A percentile compares a stretch with the other conserved stretches of the same genome.
These are phyloP conservation scores for Cyberlindnera euphorbiiphila DNA, from an alignment of 805 yeast genomes.

Conservation along the genomic window DNA sequence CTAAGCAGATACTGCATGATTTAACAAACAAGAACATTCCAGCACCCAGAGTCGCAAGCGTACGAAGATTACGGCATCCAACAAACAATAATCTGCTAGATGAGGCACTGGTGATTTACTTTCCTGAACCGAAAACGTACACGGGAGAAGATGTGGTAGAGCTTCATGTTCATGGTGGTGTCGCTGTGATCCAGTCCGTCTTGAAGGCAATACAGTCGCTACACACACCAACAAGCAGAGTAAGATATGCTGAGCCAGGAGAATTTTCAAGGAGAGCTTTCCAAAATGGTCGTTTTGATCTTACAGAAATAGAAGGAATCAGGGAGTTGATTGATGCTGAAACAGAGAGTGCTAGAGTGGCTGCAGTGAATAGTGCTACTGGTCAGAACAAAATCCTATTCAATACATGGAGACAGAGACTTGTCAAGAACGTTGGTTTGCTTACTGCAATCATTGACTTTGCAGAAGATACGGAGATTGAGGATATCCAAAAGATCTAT, in stretches of 20 bases:
- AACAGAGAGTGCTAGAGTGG: slow-evolving; percentile 79
- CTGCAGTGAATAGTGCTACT: slow-evolving; percentile 68
- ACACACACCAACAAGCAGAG: slow-evolving; percentile 43
- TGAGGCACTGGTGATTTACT: slow-evolving; percentile 68
- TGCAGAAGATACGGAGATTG: slow-evolving; percentile 88
- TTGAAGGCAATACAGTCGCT: slow-evolving; percentile 53
- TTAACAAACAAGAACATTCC: slow-evolving; percentile 46
- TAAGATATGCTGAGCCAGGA: slow-evolving; percentile 88
- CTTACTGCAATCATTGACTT: slow-evolving; percentile 90
- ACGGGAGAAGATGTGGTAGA: slow-evolving; percentile 93
- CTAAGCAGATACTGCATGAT: slow-evolving; percentile 34
- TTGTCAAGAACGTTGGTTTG: slow-evolving; percentile 66
- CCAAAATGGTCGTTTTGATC: slow-evolving; percentile 74
- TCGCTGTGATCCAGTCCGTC: slow-evolving; percentile 72
- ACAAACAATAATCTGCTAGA: slow-evolving; percentile 48
- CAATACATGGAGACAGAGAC: slow-evolving; percentile 58
- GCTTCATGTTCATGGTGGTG: slow-evolving; percentile 92
- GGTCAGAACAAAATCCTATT: slow-evolving; percentile 62
- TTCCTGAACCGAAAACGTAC: slow-evolving; percentile 71
- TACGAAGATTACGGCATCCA: slow-evolving; percentile 53
- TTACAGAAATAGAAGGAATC: slow-evolving; percentile 89
- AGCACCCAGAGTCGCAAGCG: slow-evolving; percentile 48
- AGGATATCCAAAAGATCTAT: slow-evolving; percentile 54
- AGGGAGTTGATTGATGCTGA: slow-evolving; percentile 89
- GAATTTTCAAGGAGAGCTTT: slow-evolving; percentile 90